Evolutionary conservation across 176 grass and related monocot species (phyloP), one percentile per base, ranked within the genome.

Genomic region (Hordeum marinum): DNA sequence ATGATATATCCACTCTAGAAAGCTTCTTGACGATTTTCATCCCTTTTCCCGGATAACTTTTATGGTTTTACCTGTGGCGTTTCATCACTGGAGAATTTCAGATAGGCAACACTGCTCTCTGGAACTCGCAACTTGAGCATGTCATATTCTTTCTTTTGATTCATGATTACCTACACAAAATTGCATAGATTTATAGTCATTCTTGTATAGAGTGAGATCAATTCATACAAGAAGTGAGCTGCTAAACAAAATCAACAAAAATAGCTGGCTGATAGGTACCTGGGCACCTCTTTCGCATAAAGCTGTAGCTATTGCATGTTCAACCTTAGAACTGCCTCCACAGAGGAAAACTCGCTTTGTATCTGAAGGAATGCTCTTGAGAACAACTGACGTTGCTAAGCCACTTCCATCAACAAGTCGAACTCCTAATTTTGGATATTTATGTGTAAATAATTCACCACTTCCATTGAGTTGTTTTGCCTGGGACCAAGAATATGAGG

Each of bases 351-450:
- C 80, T 81, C 74, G 80, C 66, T 82, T 86, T 63, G 89, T 92
- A 35, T 80, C 85, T 24, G 63, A 77, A 80, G 95, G 89, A 63
- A 95, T 86, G 73, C 87, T 91, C 32, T 85, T 90, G 64, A 95
- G 72, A 32, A 95, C 89, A 32, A 98, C 85, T 45, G 95, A 87
- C 45, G 92, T 90, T 77, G 92, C 95, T 91, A 98, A 85, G 68
- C 91, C 90, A 88, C 89, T 98, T 88, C 95, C 95, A 68, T 98
- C 95, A 75, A 98, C 91, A 88, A 98, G 85, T 85, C 84, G 89
- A 60, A 98, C 67, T 87, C 79, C 87, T 46, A 98, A 75, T 80
- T 94, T 87, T 82, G 89, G 89, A 86, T 98, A 89, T 77, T 91
- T 98, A 18, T 91, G 85, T 73, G 75, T 48, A 88, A 93, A 98